Conservation (phyloP, 2,329 filamentous ascomycete genomes). For the Corynespora cassiicola region DNA sequence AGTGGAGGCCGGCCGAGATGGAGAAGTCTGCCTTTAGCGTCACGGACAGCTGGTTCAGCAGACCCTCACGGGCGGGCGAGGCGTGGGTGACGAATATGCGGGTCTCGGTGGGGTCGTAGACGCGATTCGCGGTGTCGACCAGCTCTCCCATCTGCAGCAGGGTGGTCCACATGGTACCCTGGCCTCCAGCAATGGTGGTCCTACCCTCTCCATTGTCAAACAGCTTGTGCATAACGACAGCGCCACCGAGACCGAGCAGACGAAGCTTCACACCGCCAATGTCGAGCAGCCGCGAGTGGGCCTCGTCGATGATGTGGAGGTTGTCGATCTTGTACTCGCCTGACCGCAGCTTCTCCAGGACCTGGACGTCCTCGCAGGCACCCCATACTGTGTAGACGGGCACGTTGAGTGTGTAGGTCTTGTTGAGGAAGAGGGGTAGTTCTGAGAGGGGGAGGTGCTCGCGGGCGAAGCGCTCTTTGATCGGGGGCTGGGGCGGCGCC, state of each 20-base stretch:
- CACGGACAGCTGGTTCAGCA: slow-evolving; percentile 96
- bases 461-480: slow-evolving; percentile 84
- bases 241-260: slow-evolving; percentile 89
- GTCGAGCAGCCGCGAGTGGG: slow-evolving; percentile 92
- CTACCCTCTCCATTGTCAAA: slow-evolving; percentile 98
- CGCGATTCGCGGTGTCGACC: slow-evolving; percentile 95
- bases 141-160: slow-evolving; percentile 97
- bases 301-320: slow-evolving; percentile 97
- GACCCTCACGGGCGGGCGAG: slow-evolving; percentile 93
- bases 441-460: slow-evolving; percentile 91
- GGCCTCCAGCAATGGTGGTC: slow-evolving; percentile 96
- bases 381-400: slow-evolving; percentile 99
- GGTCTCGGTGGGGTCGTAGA: slow-evolving; percentile 97
- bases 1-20: slow-evolving; percentile 94
- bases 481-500: slow-evolving; percentile 69
- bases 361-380: slow-evolving; percentile 96
- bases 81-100: slow-evolving; percentile 96
- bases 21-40: slow-evolving; percentile 98
- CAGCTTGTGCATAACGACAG: slow-evolving; percentile 99
- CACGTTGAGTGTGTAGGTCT: slow-evolving; percentile 88
- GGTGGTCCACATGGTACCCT: slow-evolving; percentile 99
- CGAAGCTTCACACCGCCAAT: slow-evolving; percentile 95
- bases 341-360: slow-evolving; percentile 95
- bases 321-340: slow-evolving; percentile 98
- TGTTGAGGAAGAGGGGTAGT: slow-evolving; percentile 85